These are phyloP conservation scores for Ophiosphaerella narmari DNA, from an alignment of 2,329 filamentous ascomycete species.

Conservation along the genomic window DNA sequence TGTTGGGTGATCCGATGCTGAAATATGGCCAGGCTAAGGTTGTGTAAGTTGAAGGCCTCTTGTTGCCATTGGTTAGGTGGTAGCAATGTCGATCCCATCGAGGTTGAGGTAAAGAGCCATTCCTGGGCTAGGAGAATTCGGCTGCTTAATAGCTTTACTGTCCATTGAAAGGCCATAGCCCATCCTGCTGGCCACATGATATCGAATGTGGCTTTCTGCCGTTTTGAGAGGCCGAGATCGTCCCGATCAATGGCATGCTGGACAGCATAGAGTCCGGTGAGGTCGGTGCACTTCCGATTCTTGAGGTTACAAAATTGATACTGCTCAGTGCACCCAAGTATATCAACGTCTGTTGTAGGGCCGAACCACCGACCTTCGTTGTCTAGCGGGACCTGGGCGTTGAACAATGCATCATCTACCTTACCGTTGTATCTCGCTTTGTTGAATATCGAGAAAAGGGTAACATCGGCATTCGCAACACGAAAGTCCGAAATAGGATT, in stretches of 20 bases:
- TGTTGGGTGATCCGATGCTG: conserved; percentile 25
- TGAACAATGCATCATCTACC: conserved; percentile 19
- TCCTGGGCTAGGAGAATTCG: conserved; percentile 20
- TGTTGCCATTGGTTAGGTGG: conserved; percentile 19
- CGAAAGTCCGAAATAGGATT: conserved; percentile 21
- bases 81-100: conserved; percentile 11
- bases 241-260: conserved; percentile 7
- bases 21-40: conserved; percentile 24
- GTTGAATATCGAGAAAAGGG: conserved; percentile 21
- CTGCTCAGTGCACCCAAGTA: conserved; percentile 27
- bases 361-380: conserved; percentile 6
- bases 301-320: conserved; percentile 25
- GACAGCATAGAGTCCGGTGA: conserved; percentile 21
- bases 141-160: conserved; percentile 14
- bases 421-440: conserved; percentile 16
- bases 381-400: conserved; percentile 7
- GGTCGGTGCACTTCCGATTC: conserved; percentile 13
- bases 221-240: conserved; percentile 10
- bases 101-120: conserved; percentile 17
- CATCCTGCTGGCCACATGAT: conserved; percentile 25
- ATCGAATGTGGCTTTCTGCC: conserved; percentile 12
- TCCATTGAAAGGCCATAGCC: conserved; percentile 23
- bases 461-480: conserved; percentile 20
- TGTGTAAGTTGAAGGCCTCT: conserved; percentile 27
- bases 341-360: conserved; percentile 14